Evolutionary conservation across 2,329 filamentous ascomycete genomes (phyloP).

Genomic region (Diaporthe ampelina): DNA sequence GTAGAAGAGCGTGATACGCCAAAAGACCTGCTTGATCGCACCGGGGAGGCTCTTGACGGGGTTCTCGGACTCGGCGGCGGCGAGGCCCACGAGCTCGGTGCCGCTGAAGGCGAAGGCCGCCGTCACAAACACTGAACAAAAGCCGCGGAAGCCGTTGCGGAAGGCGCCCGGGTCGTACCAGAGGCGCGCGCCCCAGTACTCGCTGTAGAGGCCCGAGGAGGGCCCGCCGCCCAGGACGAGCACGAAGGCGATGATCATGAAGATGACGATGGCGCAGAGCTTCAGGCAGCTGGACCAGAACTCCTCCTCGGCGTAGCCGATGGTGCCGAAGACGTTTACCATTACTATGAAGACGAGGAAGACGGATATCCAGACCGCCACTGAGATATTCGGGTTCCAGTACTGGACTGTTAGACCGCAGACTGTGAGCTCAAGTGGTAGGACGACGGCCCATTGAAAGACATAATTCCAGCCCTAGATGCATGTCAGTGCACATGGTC

Average conservation of each 20-base stretch:
- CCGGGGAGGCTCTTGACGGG: slow-evolving; percentile 81
- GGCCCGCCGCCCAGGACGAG: slow-evolving; percentile 73
- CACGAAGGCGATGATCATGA: slow-evolving; percentile 74
- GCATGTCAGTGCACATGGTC: background rate
- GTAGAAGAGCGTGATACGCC: slow-evolving; percentile 70
- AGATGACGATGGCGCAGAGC: slow-evolving; percentile 69
- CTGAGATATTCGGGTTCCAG: slow-evolving; percentile 61
- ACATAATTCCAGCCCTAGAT: slow-evolving; percentile 57
- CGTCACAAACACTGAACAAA: slow-evolving; percentile 80
- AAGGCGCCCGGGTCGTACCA: slow-evolving; percentile 71
- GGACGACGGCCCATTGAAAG: slow-evolving; percentile 62
- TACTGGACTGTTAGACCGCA: slow-evolving; percentile 63
- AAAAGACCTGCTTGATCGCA: slow-evolving; percentile 84
- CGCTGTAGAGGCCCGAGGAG: slow-evolving; percentile 56
- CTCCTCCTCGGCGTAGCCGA: slow-evolving; percentile 71
- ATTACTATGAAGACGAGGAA: slow-evolving; percentile 66
- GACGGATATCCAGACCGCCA: slow-evolving; percentile 68
- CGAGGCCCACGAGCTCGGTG: slow-evolving; percentile 81
- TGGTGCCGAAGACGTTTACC: slow-evolving; percentile 70
- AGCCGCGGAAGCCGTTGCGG: slow-evolving; percentile 80
- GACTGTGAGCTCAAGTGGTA: slow-evolving; percentile 64
- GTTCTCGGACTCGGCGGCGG: slow-evolving; percentile 79
- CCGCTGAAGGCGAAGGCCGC: slow-evolving; percentile 81
- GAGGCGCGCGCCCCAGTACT: slow-evolving; percentile 65
- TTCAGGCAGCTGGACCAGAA: slow-evolving; percentile 72